phyloP scores from a whole-genome alignment of 768 basidiomycete genomes.

The Naganishia friedmannii region DNA sequence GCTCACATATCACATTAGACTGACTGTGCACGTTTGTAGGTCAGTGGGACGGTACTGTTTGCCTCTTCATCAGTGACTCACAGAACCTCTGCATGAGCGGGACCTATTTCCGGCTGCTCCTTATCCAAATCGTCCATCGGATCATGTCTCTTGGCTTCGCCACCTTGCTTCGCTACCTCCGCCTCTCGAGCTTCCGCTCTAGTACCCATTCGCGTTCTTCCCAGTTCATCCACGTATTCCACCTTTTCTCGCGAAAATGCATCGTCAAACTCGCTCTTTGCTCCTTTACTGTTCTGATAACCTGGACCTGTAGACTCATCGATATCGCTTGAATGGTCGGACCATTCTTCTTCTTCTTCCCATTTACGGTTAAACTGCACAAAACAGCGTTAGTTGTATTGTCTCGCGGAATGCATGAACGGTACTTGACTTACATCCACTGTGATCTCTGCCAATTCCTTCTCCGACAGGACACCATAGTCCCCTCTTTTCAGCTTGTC shows the following conservation, averaged over 20 bases:
- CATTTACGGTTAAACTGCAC: conserved; percentile 46
- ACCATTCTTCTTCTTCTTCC: conserved; percentile 39
- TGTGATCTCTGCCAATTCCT: conserved; percentile 43
- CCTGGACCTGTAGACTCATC: conserved; percentile 38
- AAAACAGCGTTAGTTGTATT: not conserved
- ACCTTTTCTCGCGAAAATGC: conserved; percentile 33
- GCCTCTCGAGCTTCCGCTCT: conserved; percentile 43
- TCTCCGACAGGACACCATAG: conserved; percentile 42
- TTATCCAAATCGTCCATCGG: not conserved
- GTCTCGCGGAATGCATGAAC: too few relatives aligned
- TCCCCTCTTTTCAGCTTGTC: conserved; percentile 45
- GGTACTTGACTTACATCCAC: conserved; percentile 44
- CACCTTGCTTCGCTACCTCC: conserved; percentile 28
- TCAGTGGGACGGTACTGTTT: not conserved
- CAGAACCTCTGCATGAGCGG: conserved; percentile 49
- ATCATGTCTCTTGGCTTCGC: not conserved
- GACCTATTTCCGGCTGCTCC: conserved; percentile 14
- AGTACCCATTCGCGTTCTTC: conserved; percentile 45
- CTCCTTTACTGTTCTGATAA: too few relatives aligned
- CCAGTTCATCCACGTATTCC: conserved; percentile 51
- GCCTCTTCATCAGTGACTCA: conserved; percentile 35
- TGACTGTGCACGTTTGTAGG: conserved; percentile 33
- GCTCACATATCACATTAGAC: conserved; percentile 48
- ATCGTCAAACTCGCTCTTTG: conserved; percentile 20
- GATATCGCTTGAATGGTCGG: conserved; percentile 41